Evolutionary conservation across 805 yeast species (phyloP).

Genomic region (Wickerhamiella azyma): DNA sequence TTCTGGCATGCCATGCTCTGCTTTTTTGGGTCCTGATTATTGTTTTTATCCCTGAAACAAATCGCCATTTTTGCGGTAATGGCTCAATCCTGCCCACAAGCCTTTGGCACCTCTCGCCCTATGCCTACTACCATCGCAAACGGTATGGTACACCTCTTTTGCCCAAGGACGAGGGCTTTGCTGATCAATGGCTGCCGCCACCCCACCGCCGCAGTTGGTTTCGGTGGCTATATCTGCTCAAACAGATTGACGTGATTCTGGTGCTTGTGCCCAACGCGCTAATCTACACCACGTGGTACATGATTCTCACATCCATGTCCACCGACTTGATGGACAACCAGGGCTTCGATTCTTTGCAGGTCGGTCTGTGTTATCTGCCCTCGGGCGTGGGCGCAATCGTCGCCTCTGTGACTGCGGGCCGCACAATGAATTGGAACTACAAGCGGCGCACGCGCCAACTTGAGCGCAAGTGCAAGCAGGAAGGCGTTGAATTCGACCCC

Average conservation of each 20-base stretch:
- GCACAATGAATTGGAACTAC: constrained; percentile 40
- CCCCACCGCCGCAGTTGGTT: constrained; percentile 12
- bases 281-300: constrained; percentile 57
- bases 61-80: constrained; percentile 58
- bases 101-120: constrained; percentile 18
- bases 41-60: constrained; percentile 58
- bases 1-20: constrained; percentile 53
- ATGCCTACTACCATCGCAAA: constrained; percentile 14
- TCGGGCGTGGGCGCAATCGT: constrained; percentile 53
- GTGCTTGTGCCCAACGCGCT: constrained; percentile 45
- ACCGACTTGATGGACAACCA: constrained; percentile 39
- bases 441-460: constrained; percentile 18
- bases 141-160: constrained; percentile 17
- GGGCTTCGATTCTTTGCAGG: constrained; percentile 36
- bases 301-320: constrained; percentile 52
- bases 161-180: constrained; percentile 14
- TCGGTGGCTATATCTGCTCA: constrained; percentile 32
- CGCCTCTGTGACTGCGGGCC: constrained; percentile 50
- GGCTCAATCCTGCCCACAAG: constrained; percentile 39
- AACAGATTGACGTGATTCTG: constrained; percentile 33
- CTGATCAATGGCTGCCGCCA: constrained; percentile 16
- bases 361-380: constrained; percentile 64
- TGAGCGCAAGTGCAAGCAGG: constrained; percentile 17
- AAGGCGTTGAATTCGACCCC: constrained; percentile 27
- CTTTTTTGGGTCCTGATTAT: constrained; percentile 25